Base-by-base conservation (phyloP, 352 stramenopile species). In the Pythium brachiatum region DNA sequence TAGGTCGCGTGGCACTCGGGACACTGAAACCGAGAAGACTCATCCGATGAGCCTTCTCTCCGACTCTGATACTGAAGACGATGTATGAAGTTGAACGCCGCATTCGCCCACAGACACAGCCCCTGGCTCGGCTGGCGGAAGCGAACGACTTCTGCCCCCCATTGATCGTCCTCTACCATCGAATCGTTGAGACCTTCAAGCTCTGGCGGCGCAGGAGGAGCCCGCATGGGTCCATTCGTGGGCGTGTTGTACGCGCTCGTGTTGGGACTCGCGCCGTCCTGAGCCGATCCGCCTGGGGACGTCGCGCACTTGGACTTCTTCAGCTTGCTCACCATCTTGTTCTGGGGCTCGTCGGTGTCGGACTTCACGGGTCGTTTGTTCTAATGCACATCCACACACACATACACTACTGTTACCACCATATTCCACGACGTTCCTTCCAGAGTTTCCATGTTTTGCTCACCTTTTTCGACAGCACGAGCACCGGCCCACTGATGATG, bases 391-490 rank as follows among this genome's bases (percentile, higher is more conserved):
- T 15, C 38, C 38, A 48, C 20, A 34, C 29, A 34, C 9, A 34
- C 29, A 34, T 9, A 34, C 39, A 46, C 2, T 8, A 25, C 16
- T 23, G 39, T 46, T 16, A 46, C 15, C 16, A 25, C 34, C 9
- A n/a, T 4, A 41, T 15, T 16, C 34, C 13, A n/a, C 34, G 12
- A 2, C 13, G 3, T 3, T 47, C 8, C 39, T 47, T 13, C 39
- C 4, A 27, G 41, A 25, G 20, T 15, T 5, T 48, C 20, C 7
- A 48, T 11, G 41, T 2, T 7, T 8, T 34, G 11, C 16, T 11
- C 13, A 86, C 81, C 73, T 87, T 91, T 26, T 89, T 89, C 0
- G 82, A 91, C 20, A 91, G 55, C 27, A 91, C 79, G 12, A 88
- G 66, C 13, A 91, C 77, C 2, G 76, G 65, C 3, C 78, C 67